Base-by-base conservation (phyloP, 768 basidiomycete species). In the Naganishia kalamii region DNA sequence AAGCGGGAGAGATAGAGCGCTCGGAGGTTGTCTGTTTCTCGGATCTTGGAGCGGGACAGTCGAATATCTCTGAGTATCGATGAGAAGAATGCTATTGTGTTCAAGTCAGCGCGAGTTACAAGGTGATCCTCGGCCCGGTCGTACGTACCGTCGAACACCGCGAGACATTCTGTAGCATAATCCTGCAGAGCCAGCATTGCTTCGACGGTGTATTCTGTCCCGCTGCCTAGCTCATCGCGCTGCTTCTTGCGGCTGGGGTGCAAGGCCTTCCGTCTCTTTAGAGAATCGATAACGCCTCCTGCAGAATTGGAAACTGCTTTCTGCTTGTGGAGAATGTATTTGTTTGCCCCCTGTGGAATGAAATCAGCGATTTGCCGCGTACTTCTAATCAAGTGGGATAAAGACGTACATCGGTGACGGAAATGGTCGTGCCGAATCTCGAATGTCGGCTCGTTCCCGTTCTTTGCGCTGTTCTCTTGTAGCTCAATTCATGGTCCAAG, bases 341-440 rank as follows among this genome's bases (percentile, higher is more conserved):
- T 71, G 48, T 79, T 72, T 37, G 79, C 75, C 19, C 79, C 79
- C 80, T 79, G 64, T 13, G 29, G 43, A 21, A 47, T 19, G 19
- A 19, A 19, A 21, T 8, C 43, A 44, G 43, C 6, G 21, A 30
- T 27, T 8, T 43, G n/a, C 15, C 23, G 10, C 44, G 43, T 4
- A 46, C 3, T 17, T 15, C 19, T 32, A 11, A 19, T 27, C 4
- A 4, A 8, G 17, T 12, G 7, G 23, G 25, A 47, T 6, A 10
- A 21, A 2, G 15, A 69, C 77, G 62, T 30, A 80, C 80, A 15
- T 88, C 81, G 68, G 82, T 84, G 60, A 99, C 87, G 23, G 88
- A 80, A 69, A 98, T 87, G 10, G 93, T 98, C 2, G 96, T 98
- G 1, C 96, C 96, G 78, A 99, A 99, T 51, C 93, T 86, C 27